phyloP scores from a whole-genome alignment of 768 basidiomycete species.

The Tricholoma sp. region DNA sequence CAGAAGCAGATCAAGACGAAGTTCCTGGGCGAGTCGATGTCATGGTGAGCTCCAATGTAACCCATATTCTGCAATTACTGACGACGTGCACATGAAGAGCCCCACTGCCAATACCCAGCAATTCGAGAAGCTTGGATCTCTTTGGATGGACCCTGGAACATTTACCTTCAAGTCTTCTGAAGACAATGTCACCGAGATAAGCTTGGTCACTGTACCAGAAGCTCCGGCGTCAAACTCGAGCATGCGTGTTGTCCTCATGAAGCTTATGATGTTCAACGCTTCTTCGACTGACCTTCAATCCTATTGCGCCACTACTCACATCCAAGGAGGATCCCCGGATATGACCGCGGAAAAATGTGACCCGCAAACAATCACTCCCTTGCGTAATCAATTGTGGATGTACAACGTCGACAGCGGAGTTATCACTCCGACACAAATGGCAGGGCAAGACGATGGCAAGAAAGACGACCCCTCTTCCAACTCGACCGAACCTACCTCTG shows the following conservation, averaged over 20 bases:
- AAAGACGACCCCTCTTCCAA: conserved; percentile 5
- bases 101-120: conserved; percentile 5
- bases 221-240: conserved; percentile 5
- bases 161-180: conserved; percentile 47
- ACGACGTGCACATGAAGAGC: conserved; percentile 2
- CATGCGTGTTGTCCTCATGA: conserved; percentile 35
- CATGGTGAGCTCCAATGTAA: conserved; percentile 29
- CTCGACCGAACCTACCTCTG: neutral
- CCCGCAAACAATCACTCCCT: conserved; percentile 2
- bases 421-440: conserved; percentile 50
- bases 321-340: conserved; percentile 7
- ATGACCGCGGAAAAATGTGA: conserved; percentile 46
- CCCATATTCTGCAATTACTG: neutral
- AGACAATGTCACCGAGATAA: conserved; percentile 39
- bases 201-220: conserved; percentile 25
- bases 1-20: conserved; percentile 7
- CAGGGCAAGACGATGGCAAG: conserved; percentile 21
- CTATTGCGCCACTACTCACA: conserved; percentile 43
- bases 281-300: conserved; percentile 32
- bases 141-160: conserved; percentile 10
- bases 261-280: conserved; percentile 23
- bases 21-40: conserved; percentile 44
- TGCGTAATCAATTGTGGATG: conserved; percentile 56
- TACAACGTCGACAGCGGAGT: conserved; percentile 44
- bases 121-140: conserved; percentile 12